Evolutionary conservation across 306 rosid genomes (phyloP), one percentile per base, ranked within the genome.

Genomic region (Lathyrus sativus): DNA sequence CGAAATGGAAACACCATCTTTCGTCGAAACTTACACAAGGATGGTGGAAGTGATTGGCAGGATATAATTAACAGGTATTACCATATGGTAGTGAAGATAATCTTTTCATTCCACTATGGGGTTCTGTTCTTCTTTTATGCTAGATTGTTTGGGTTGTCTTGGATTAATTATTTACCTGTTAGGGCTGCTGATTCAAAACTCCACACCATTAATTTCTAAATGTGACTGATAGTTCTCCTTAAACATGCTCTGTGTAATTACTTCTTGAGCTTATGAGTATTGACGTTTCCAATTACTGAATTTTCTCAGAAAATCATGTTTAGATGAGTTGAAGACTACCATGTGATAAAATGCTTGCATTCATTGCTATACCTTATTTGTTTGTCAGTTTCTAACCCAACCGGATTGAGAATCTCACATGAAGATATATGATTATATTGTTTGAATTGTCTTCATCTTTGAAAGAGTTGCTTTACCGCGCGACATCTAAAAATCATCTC

Each of bases 11-110:
- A 63, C 71, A 57, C 70, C 74, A 63, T 35, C 49, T 37, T 45
- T 56, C 73, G 49, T 59, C 72, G 81, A 76, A 88, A 75, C 65
- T 71, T 69, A 58, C 62, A 54, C 7, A 79, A 81, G 24, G 29
- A 49, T 72, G 75, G 68, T 42, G 79, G 76, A 66, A 82, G 75
- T 67, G 86, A 86, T 69, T 93, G 98, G 96, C 87, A 68, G 76
- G 85, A 80, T 73, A 83, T 88, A 51, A 65, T 93, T 62, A 83
- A 88, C 90, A 90, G 97, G 98, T 93, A 84, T 58, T 67, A 12
- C 62, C 45, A 24, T 57, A 56, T 66, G 62, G 68, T 51, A 61
- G 43, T 72, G 51, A 19, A 42, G 29, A n/a, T 56, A 65, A 35
- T 70, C 24, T 39, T 67, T 49, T 49, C 43, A 24, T 15, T 64